phyloP scores from a whole-genome alignment of 116 monocot species.

The Cymodocea nodosa region DNA sequence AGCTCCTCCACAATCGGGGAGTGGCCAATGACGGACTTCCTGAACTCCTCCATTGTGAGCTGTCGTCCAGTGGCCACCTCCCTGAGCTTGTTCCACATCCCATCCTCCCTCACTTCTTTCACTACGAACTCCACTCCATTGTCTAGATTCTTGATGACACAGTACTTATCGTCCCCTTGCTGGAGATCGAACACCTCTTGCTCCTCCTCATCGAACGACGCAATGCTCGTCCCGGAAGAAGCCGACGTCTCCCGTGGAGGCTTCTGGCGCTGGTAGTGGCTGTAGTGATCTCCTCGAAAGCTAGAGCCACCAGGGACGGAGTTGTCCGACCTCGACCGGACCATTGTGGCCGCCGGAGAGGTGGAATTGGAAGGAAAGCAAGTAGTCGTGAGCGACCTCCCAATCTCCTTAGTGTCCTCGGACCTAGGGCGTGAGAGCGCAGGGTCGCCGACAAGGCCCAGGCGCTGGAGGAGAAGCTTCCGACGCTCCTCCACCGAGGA shows the following conservation, averaged over 20 bases:
- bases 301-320: conserved; percentile 8
- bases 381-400: conserved; percentile 15
- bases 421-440: conserved; percentile 16
- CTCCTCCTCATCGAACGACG: conserved; percentile 4
- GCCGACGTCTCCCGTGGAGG: conserved; percentile 18
- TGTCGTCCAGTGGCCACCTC: conserved; percentile 77
- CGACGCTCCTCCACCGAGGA: conserved; percentile 47
- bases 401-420: conserved; percentile 15
- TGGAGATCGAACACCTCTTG: conserved; percentile 6
- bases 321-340: conserved; percentile 48
- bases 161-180: conserved; percentile 5
- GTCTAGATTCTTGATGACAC: conserved; percentile 71
- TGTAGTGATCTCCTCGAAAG: not conserved
- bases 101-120: conserved; percentile 61
- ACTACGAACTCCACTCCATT: conserved; percentile 88
- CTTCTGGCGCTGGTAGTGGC: conserved; percentile 8
- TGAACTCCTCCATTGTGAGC: conserved; percentile 94
- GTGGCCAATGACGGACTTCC: conserved; percentile 51
- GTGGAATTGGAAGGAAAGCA: not conserved
- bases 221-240: conserved; percentile 7
- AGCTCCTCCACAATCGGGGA: conserved; percentile 94
- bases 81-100: conserved; percentile 56
- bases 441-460: conserved; percentile 32
- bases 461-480: conserved; percentile 33
- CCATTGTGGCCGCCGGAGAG: conserved; percentile 6